Conservation (phyloP, 306 rosid genomes). For the Casuarina cunninghamiana region DNA sequence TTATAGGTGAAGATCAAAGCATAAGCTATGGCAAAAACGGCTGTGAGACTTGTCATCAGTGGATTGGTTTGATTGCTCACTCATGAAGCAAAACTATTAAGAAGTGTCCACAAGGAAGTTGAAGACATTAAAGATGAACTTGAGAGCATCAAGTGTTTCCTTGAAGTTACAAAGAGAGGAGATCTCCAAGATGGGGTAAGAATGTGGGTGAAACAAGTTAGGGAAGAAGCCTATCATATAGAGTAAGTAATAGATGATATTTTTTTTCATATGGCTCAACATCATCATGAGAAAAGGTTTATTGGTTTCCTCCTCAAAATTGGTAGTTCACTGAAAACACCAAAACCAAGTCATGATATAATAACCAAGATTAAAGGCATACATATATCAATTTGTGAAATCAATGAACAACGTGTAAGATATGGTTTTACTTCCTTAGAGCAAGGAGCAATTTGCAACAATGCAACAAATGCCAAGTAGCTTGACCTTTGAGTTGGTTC, state of each 20-base stretch:
- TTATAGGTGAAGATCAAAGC: neutral
- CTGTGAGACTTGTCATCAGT: neutral
- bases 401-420: conserved; percentile 1
- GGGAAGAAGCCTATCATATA: neutral
- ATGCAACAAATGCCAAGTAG: neutral
- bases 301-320: neutral
- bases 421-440: conserved; percentile 4
- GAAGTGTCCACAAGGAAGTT: neutral
- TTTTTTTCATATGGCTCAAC: neutral
- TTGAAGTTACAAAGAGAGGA: neutral
- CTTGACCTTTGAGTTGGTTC: neutral
- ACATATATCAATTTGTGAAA: neutral
- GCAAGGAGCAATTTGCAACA: neutral
- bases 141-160: conserved; percentile 3
- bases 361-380: neutral
- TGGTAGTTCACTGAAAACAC: neutral
- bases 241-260: conserved; percentile 12
- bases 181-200: neutral
- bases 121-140: conserved; percentile 1
- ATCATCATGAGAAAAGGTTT: neutral
- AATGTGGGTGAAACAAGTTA: conserved; percentile 11
- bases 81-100: conserved; percentile 7
- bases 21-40: neutral
- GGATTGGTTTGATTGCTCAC: neutral
- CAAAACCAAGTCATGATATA: conserved; percentile 4